Percentiles rank a stretch among this genome's conserved stretches.
phyloP scores from a whole-genome alignment of 176 grass and related monocot genomes.

The Avena eriantha region DNA sequence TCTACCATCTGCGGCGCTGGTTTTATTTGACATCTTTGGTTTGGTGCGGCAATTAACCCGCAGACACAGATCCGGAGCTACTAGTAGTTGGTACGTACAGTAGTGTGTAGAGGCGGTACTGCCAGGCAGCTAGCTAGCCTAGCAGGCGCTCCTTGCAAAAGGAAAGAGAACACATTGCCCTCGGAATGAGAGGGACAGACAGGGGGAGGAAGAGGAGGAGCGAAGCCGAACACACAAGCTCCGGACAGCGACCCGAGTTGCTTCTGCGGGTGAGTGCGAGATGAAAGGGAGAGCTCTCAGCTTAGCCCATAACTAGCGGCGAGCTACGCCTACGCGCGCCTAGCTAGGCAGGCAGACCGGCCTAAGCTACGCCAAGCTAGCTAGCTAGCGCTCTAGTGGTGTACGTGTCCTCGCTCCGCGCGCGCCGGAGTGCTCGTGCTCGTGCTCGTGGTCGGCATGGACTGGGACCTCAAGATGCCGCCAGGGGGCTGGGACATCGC shows the following conservation, averaged over 20 bases:
- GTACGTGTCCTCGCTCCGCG: not conserved
- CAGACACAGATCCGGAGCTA: not conserved
- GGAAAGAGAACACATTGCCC: not conserved
- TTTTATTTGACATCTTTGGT: constrained; percentile 18
- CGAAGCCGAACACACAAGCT: constrained; percentile 26
- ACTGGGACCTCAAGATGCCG: constrained; percentile 86
- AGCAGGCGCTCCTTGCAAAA: not conserved
- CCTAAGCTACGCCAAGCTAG: not conserved
- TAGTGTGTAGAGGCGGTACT: not conserved
- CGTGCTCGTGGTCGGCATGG: constrained; percentile 53
- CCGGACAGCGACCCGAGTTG: constrained; percentile 26
- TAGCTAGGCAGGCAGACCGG: not conserved
- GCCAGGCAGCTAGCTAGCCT: not conserved
- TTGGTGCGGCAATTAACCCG: not conserved
- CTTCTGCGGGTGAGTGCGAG: not conserved
- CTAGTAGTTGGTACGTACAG: not conserved
- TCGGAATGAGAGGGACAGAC: constrained; percentile 40
- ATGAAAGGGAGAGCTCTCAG: not conserved
- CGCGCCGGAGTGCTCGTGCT: not conserved
- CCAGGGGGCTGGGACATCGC: constrained; percentile 61
- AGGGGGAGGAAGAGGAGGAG: not conserved
- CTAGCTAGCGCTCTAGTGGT: not conserved
- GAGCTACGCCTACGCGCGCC: not conserved
- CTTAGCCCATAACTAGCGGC: constrained; percentile 17
- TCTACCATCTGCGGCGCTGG: not conserved